Conservation (phyloP, 2,329 filamentous ascomycete species). For the Microascus cirrosus region DNA sequence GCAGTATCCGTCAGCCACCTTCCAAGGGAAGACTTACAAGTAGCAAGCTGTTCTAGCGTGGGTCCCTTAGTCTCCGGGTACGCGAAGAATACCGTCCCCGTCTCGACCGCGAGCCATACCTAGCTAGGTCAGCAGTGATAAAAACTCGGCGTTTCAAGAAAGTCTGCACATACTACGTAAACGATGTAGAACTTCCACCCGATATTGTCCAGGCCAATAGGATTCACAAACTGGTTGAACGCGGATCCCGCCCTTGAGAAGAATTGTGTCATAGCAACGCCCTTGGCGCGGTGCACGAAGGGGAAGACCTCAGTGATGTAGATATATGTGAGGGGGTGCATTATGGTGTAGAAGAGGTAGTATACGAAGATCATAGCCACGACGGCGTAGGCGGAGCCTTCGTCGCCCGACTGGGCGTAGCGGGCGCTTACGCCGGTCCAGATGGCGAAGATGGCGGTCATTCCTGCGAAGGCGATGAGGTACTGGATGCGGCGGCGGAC, state of each 20-base stretch:
- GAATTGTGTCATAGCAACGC: conserved; percentile 24
- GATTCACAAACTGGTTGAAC: conserved; percentile 30
- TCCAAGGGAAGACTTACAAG: background rate
- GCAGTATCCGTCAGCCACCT: background rate
- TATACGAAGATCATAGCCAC: background rate
- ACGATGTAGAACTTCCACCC: conserved; percentile 47
- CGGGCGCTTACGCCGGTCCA: background rate
- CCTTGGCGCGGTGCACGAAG: conserved; percentile 34
- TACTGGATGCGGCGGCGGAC: background rate
- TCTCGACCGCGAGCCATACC: conserved; percentile 28
- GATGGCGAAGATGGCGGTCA: background rate
- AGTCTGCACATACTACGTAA: conserved; percentile 26
- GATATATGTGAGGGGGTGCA: background rate
- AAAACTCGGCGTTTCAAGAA: background rate
- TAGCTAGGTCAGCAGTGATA: background rate
- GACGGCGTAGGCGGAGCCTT: background rate
- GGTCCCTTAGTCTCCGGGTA: conserved; percentile 69
- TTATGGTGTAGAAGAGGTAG: conserved; percentile 16
- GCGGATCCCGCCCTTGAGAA: conserved; percentile 16
- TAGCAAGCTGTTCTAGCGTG: conserved; percentile 10
- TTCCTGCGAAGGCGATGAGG: background rate
- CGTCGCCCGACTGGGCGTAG: background rate
- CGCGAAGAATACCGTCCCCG: conserved; percentile 57
- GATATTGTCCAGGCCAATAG: conserved; percentile 36
- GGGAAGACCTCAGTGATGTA: background rate